A percentile compares a stretch with the other conserved stretches of the same genome.
These are phyloP conservation scores for Liriodendron chinense DNA, from an alignment of 164 flowering plant species.

Conservation along the genomic window DNA sequence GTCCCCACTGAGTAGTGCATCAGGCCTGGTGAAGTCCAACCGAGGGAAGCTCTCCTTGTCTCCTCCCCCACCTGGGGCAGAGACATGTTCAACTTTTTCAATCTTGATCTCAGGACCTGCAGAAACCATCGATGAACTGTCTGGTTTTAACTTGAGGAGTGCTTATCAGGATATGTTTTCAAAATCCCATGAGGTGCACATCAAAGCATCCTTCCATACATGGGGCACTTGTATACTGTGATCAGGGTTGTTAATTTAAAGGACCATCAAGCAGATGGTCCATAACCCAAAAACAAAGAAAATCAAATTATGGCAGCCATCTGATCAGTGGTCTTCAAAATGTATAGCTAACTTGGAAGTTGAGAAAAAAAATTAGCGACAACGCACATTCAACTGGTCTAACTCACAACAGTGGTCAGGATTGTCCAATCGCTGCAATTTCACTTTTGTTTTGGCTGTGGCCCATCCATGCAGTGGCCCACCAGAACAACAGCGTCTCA, in stretches of 20 bases:
- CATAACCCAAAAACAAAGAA: not conserved
- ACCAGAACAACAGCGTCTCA: no score
- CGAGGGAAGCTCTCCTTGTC: constrained; percentile 19
- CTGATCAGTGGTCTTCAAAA: not conserved
- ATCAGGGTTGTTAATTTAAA: not conserved
- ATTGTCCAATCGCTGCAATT: no score
- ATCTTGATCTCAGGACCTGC: constrained; percentile 44
- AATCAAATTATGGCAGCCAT: not conserved
- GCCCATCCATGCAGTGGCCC: no score
- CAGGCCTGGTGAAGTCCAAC: constrained; percentile 27
- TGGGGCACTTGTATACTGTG: not conserved
- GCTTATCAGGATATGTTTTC: not conserved
- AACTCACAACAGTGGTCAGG: not conserved
- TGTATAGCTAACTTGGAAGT: not conserved
- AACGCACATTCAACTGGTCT: not conserved
- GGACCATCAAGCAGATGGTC: not conserved
- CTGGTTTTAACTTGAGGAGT: not conserved
- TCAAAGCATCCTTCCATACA: not conserved
- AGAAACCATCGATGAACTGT: not conserved
- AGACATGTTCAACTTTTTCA: constrained; percentile 39
- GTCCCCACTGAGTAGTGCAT: constrained; percentile 50
- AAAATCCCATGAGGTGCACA: not conserved
- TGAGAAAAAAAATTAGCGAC: not conserved
- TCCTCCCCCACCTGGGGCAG: constrained; percentile 21
- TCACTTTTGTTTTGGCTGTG: no score